Evolutionary conservation across 495 filamentous ascomycete species (phyloP).

Genomic region (Astrothelium macrocarpum): DNA sequence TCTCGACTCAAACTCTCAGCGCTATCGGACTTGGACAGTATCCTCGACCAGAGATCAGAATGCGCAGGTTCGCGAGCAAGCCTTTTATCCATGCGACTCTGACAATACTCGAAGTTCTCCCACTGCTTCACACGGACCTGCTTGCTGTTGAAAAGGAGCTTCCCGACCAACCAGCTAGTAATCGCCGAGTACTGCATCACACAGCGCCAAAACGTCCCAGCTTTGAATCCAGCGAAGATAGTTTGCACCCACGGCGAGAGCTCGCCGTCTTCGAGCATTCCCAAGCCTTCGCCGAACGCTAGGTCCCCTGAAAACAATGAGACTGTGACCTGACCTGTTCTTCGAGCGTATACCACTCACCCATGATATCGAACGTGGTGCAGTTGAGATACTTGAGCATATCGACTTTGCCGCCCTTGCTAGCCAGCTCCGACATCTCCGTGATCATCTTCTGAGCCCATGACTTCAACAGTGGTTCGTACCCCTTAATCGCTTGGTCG

Average conservation of each 20-base stretch:
- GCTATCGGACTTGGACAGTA: conserved; percentile 3
- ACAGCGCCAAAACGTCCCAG: conserved; percentile 8
- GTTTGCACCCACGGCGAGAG: conserved; percentile 7
- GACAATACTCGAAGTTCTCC: conserved; percentile 6
- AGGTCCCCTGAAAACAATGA: conserved; percentile 10
- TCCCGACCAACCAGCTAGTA: background rate
- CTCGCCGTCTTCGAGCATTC: conserved; percentile 10
- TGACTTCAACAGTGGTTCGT: conserved; percentile 17
- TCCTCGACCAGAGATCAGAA: conserved; percentile 4
- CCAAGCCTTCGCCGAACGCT: conserved; percentile 14
- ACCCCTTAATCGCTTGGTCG: conserved; percentile 15
- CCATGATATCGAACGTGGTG: conserved; percentile 14
- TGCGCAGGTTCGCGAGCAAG: conserved; percentile 4
- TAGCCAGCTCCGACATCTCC: conserved; percentile 7
- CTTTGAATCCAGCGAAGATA: conserved; percentile 8
- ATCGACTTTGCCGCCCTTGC: conserved; percentile 1
- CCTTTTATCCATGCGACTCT: background rate
- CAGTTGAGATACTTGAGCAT: conserved; percentile 17
- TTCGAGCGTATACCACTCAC: conserved; percentile 8
- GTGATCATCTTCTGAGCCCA: conserved; percentile 12
- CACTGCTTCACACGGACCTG: conserved; percentile 5
- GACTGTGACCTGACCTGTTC: conserved; percentile 5
- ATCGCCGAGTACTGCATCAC: conserved; percentile 1
- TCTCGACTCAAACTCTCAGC: conserved; percentile 3
- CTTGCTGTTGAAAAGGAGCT: conserved; percentile 6